Conservation (phyloP, 768 basidiomycete genomes). For the Lentinula sp. region DNA sequence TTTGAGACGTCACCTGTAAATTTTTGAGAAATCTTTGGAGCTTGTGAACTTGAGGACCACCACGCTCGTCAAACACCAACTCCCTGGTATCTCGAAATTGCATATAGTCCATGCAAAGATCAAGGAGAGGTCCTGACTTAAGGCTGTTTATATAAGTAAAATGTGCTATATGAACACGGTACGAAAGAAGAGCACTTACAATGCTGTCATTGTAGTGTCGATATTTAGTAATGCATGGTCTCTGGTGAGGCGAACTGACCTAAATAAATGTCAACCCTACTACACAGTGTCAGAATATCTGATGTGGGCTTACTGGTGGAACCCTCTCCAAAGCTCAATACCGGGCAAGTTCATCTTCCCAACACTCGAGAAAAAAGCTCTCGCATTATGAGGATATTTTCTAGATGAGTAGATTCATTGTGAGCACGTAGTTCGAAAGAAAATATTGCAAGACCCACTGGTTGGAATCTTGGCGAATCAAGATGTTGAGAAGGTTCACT, state of each 20-base stretch:
- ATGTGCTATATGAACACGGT: neutral
- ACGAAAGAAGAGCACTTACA: constrained; percentile 25
- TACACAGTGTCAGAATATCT: neutral
- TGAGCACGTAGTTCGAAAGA: no score
- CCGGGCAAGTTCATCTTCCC: constrained; percentile 19
- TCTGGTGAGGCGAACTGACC: constrained; percentile 40
- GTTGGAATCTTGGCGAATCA: constrained; percentile 42
- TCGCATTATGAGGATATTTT: constrained; percentile 37
- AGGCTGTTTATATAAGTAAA: constrained; percentile 17
- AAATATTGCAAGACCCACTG: constrained; percentile 22
- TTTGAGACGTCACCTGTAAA: constrained; percentile 24
- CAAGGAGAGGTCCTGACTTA: constrained; percentile 20
- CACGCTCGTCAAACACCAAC: constrained; percentile 18
- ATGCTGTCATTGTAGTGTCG: constrained; percentile 37
- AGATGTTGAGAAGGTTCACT: constrained; percentile 40
- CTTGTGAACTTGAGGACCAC: constrained; percentile 17
- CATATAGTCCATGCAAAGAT: constrained; percentile 25
- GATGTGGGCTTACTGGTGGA: constrained; percentile 35
- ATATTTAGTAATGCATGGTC: constrained; percentile 37
- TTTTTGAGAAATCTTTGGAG: constrained; percentile 34
- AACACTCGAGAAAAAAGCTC: constrained; percentile 36
- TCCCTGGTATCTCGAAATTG: constrained; percentile 18
- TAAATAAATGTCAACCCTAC: constrained; percentile 9
- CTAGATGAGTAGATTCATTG: constrained; percentile 16
- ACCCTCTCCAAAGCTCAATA: constrained; percentile 42